phyloP scores from a whole-genome alignment of 176 grass and related monocot species.

The Ensete ventricosum region DNA sequence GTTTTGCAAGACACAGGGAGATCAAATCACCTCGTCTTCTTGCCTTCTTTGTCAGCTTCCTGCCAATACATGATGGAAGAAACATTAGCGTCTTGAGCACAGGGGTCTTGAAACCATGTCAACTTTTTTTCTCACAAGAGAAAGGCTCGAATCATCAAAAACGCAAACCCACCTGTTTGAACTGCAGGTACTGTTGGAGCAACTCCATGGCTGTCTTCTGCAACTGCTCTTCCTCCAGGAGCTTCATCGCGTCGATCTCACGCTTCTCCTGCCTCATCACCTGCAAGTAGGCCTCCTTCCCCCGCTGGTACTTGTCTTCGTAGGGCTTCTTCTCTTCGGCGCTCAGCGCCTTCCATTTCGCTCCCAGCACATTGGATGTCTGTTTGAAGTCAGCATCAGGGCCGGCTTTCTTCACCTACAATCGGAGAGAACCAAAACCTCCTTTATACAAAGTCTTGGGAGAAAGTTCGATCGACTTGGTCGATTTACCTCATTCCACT shows the following conservation, averaged over 20 bases:
- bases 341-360: slow-evolving; percentile 62
- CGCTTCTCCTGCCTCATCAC: slow-evolving; percentile 75
- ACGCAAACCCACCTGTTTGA: slow-evolving; percentile 34
- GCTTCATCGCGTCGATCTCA: slow-evolving; percentile 83
- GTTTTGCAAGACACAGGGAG: too few species aligned
- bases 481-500: slow-evolving; percentile 57
- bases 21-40: slow-evolving; percentile 39
- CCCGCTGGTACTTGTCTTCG: slow-evolving; percentile 72
- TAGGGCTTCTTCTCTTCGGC: slow-evolving; percentile 73
- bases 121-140: too few species aligned
- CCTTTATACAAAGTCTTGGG: neutral
- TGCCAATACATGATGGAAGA: neutral
- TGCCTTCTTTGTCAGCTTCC: slow-evolving; percentile 33
- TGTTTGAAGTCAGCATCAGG: slow-evolving; percentile 72
- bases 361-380: slow-evolving; percentile 44
- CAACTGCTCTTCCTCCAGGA: slow-evolving; percentile 81
- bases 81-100: neutral
- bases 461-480: neutral
- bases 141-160: too few species aligned
- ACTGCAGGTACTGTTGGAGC: slow-evolving; percentile 75
- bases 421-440: neutral
- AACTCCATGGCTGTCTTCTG: slow-evolving; percentile 73
- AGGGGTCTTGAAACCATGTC: too few species aligned
- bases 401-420: slow-evolving; percentile 58
- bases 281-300: slow-evolving; percentile 79